Evolutionary conservation across 352 stramenopile species (phyloP).

Genomic region (Blastocystis sp.): DNA sequence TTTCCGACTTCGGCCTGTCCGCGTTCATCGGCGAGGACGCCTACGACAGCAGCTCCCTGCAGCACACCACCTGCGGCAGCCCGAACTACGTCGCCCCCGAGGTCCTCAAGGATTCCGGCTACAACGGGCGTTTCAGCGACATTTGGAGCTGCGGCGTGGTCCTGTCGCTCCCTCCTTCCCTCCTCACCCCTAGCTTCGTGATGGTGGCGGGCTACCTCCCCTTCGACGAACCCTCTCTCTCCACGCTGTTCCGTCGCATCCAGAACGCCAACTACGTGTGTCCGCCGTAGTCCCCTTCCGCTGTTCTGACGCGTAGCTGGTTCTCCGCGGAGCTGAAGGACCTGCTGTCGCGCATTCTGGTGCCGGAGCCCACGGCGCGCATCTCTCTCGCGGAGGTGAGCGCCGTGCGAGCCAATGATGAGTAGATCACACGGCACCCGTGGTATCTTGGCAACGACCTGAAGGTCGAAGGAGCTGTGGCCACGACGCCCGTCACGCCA

Average conservation of each 20-base stretch:
- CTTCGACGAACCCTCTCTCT: slow-evolving; percentile 90
- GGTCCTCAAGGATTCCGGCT: slow-evolving; percentile 88
- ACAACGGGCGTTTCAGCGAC: slow-evolving; percentile 85
- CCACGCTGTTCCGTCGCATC: slow-evolving; percentile 92
- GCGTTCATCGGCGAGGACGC: slow-evolving; percentile 78
- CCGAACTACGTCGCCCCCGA: slow-evolving; percentile 92
- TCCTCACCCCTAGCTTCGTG: slow-evolving; percentile 72
- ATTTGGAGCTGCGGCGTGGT: slow-evolving; percentile 98
- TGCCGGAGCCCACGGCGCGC: slow-evolving; percentile 84
- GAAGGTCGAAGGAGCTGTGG: background rate
- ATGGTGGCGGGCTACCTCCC: slow-evolving; percentile 86
- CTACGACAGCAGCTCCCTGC: slow-evolving; percentile 81
- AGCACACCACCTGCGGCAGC: slow-evolving; percentile 91
- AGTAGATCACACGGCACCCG: slow-evolving; percentile 81
- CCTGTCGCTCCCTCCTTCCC: slow-evolving; percentile 81
- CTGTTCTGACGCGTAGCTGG: slow-evolving; percentile 73
- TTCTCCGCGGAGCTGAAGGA: slow-evolving; percentile 83
- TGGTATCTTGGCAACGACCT: slow-evolving; percentile 75
- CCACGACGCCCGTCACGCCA: background rate
- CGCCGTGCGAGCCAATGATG: background rate
- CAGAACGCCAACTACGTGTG: slow-evolving; percentile 90
- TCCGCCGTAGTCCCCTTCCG: slow-evolving; percentile 74
- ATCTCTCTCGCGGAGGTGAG: slow-evolving; percentile 78
- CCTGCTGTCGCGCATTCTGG: slow-evolving; percentile 86
- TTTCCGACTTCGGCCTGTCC: slow-evolving; percentile 97